Evolutionary conservation across 495 filamentous ascomycete species (phyloP).

Genomic region (Talaromyces ruber): DNA sequence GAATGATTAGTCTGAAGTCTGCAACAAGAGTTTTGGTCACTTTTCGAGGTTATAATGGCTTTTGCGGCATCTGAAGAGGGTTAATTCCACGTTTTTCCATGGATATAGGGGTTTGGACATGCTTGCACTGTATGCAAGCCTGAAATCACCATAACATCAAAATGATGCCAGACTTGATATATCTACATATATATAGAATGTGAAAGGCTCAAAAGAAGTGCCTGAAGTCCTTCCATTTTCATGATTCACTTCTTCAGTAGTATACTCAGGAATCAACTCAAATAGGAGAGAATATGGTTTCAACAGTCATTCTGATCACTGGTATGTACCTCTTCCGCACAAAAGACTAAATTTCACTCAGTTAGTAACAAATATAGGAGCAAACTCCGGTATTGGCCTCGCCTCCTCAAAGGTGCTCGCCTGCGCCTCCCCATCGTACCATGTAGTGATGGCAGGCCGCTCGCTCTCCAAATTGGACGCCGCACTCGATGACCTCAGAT

Average conservation of each 20-base stretch:
- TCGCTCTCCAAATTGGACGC: neutral
- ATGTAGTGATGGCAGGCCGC: conserved; percentile 7
- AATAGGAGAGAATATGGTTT: conserved; percentile 5
- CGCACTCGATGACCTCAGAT: neutral
- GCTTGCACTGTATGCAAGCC: neutral
- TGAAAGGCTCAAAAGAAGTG: neutral
- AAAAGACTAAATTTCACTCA: neutral
- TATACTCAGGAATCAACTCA: neutral
- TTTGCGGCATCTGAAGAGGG: neutral
- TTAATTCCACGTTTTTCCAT: neutral
- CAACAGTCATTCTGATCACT: conserved; percentile 12
- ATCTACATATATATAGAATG: neutral
- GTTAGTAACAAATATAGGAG: neutral
- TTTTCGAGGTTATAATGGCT: neutral
- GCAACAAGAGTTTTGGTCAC: neutral
- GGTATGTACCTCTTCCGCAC: neutral
- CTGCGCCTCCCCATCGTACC: conserved; percentile 1
- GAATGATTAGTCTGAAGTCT: neutral
- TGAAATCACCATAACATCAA: neutral
- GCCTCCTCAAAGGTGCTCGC: conserved; percentile 7
- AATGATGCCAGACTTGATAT: neutral
- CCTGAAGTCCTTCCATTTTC: neutral
- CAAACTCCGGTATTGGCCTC: conserved; percentile 12
- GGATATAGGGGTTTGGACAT: neutral
- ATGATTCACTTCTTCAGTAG: neutral